phyloP scores from a whole-genome alignment of 2,329 filamentous ascomycete genomes.

The Fusarium metavorans region DNA sequence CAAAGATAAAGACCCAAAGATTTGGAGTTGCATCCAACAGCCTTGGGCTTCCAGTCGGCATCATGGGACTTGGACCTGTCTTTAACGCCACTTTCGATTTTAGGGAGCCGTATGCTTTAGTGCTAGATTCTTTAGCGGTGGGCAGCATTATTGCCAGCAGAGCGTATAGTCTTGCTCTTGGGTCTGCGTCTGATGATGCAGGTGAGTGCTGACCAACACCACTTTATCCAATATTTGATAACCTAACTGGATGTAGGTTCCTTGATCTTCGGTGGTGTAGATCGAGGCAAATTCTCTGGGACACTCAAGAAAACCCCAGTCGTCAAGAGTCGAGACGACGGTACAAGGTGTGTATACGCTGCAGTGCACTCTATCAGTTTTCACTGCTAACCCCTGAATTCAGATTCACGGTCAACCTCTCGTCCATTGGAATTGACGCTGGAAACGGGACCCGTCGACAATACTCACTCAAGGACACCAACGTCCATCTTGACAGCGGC shows the following conservation, averaged over 20 bases:
- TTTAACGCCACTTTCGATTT: slow-evolving; percentile 33
- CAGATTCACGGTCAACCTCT: slow-evolving; percentile 52
- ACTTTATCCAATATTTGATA: not conserved
- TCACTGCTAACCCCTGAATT: not conserved
- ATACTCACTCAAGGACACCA: slow-evolving; percentile 55
- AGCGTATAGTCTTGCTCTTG: slow-evolving; percentile 43
- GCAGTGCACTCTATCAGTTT: not conserved
- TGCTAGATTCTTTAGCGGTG: slow-evolving; percentile 40
- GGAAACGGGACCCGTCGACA: slow-evolving; percentile 47
- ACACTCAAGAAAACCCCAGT: slow-evolving; percentile 64
- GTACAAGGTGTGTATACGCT: slow-evolving; percentile 4
- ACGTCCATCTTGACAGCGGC: slow-evolving; percentile 70
- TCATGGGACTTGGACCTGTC: slow-evolving; percentile 43
- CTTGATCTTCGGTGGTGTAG: slow-evolving; percentile 64
- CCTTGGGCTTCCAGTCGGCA: slow-evolving; percentile 29
- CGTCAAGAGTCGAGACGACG: slow-evolving; percentile 48
- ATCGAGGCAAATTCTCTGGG: slow-evolving; percentile 64
- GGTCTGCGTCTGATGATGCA: slow-evolving; percentile 18
- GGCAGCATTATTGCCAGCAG: slow-evolving; percentile 45
- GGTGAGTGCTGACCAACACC: not conserved
- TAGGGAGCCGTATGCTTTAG: slow-evolving; percentile 37
- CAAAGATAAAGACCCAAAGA: slow-evolving; percentile 21
- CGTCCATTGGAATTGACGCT: slow-evolving; percentile 46
- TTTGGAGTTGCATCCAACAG: slow-evolving; percentile 42
- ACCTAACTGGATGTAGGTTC: slow-evolving; percentile 13